Evolutionary conservation across 371 early-diverging fungal species (phyloP).

Genomic region (Saksenaea oblongispora): DNA sequence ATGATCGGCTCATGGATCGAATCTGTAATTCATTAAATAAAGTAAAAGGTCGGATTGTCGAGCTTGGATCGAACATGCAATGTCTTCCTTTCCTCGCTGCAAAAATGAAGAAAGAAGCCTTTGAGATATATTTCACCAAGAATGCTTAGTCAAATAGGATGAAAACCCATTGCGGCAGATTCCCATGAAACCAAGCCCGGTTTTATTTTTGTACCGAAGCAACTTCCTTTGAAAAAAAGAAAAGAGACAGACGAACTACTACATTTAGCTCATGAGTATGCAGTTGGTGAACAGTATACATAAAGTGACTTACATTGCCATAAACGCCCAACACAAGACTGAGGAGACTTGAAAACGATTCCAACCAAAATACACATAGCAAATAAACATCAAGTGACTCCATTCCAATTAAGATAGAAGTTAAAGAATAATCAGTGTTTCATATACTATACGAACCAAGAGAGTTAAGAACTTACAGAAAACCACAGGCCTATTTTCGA

Average conservation of each 20-base stretch:
- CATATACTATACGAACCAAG: background rate
- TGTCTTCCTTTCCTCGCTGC: too few relatives aligned
- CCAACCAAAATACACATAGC: background rate
- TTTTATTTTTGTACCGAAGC: conserved; percentile 1
- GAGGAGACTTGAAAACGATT: background rate
- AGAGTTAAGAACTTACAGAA: conserved; percentile 1
- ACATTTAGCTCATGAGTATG: background rate
- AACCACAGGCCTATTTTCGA: background rate
- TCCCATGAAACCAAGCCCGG: background rate
- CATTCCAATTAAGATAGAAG: background rate
- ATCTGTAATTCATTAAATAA: too few relatives aligned
- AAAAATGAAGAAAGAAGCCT: too few relatives aligned
- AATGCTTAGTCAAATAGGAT: background rate
- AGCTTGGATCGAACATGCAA: too few relatives aligned
- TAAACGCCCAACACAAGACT: background rate
- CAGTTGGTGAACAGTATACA: background rate
- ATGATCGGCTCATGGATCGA: too few relatives aligned
- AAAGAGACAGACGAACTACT: background rate
- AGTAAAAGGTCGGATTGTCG: too few relatives aligned
- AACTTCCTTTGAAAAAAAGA: background rate
- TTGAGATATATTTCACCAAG: background rate
- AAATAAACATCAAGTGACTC: background rate
- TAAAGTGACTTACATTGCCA: background rate
- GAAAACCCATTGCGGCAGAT: background rate
- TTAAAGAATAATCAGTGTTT: conserved; percentile 1